Evolutionary conservation across 345 rosid genomes (phyloP).

Genomic region (Arabidopsis thaliana): TAIR10.1 NC_003074.8:22489501-22490000

Average conservation of each 20-base stretch:
- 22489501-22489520: constrained; percentile 98
- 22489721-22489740: constrained; percentile 67
- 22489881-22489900: neutral
- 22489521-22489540: constrained; percentile 89
- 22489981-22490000: constrained; percentile 94
- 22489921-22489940: constrained; percentile 16
- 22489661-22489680: constrained; percentile 91
- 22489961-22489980: constrained; percentile 99
- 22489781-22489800: constrained; percentile 58
- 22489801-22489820: constrained; percentile 69
- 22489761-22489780: constrained; percentile 61
- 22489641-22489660: constrained; percentile 91
- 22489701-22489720: constrained; percentile 96
- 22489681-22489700: constrained; percentile 94
- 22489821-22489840: constrained; percentile 73
- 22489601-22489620: constrained; percentile 99
- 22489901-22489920: constrained; percentile 34
- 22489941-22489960: constrained; percentile 86
- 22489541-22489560: constrained; percentile 98
- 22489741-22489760: constrained; percentile 66
- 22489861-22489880: constrained; percentile 63
- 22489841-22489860: constrained; percentile 96
- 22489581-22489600: constrained; percentile 98
- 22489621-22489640: constrained; percentile 96
- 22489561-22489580: constrained; percentile 92